These are phyloP conservation scores for Haplosporangium gracile DNA, from an alignment of 192 early-diverging fungal genomes.

Conservation along the genomic window DNA sequence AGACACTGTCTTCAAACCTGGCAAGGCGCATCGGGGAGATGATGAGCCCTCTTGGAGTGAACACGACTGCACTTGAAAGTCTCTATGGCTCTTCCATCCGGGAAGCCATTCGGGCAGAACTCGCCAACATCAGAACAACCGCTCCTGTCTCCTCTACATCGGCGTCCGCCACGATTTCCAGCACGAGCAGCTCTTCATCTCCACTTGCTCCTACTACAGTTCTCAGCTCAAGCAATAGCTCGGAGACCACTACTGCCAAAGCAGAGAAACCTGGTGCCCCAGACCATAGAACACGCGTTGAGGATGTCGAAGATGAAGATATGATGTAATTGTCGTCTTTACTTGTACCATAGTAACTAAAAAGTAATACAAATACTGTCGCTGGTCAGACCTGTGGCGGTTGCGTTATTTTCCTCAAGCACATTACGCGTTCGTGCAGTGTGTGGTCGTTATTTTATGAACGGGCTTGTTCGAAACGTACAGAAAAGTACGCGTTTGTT, in stretches of 20 bases:
- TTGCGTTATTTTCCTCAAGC: neutral
- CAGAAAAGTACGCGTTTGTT: no score
- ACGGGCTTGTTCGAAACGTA: no score
- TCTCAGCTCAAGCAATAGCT: neutral
- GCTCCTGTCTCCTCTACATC: slow-evolving; percentile 1
- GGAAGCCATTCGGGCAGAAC: slow-evolving; percentile 24
- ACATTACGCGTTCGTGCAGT: no score
- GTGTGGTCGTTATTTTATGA: no score
- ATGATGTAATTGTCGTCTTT: neutral
- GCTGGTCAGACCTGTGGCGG: neutral
- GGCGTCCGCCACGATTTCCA: neutral
- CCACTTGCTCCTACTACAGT: neutral
- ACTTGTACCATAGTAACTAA: neutral
- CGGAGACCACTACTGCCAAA: neutral
- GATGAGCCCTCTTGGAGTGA: slow-evolving; percentile 25
- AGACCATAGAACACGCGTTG: slow-evolving; percentile 13
- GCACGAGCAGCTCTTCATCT: neutral
- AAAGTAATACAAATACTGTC: neutral
- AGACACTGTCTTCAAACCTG: slow-evolving; percentile 26
- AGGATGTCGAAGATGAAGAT: slow-evolving; percentile 16
- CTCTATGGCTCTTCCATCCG: slow-evolving; percentile 11
- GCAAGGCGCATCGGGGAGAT: slow-evolving; percentile 23
- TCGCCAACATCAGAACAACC: neutral
- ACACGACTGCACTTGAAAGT: neutral
- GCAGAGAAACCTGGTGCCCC: neutral